Evolutionary conservation across 306 rosid genomes (phyloP).

Genomic region (Ormosia semicastrata): DNA sequence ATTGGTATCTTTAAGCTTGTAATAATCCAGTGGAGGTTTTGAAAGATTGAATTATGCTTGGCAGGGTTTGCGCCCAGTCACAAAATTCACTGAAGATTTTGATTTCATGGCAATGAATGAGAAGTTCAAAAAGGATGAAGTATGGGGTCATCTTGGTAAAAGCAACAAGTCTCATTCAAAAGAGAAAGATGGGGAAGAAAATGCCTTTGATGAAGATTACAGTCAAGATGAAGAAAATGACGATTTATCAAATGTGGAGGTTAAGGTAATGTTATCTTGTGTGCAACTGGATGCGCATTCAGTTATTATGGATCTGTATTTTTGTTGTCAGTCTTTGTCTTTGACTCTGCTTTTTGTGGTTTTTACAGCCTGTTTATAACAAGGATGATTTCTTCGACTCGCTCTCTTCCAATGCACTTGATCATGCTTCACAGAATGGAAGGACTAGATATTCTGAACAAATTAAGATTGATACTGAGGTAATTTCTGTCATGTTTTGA

Average conservation of each 20-base stretch:
- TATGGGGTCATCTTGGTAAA: slow-evolving; percentile 98
- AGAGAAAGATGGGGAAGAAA: slow-evolving; percentile 62
- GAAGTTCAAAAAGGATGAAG: slow-evolving; percentile 97
- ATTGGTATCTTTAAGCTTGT: neutral
- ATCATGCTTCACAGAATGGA: slow-evolving; percentile 61
- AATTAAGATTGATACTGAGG: slow-evolving; percentile 86
- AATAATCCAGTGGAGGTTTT: neutral
- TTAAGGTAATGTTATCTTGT: slow-evolving; percentile 44
- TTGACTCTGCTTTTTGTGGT: slow-evolving; percentile 27
- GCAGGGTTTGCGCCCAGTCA: slow-evolving; percentile 63
- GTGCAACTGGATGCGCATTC: neutral
- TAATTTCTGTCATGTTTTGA: slow-evolving; percentile 14
- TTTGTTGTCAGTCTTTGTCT: neutral
- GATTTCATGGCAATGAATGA: slow-evolving; percentile 96
- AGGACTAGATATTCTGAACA: slow-evolving; percentile 83
- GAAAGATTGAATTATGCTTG: slow-evolving; percentile 24
- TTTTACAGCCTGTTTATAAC: slow-evolving; percentile 66
- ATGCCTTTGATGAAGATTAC: slow-evolving; percentile 54
- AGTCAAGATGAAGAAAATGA: slow-evolving; percentile 55
- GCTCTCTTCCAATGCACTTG: slow-evolving; percentile 53
- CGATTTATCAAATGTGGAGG: slow-evolving; percentile 47
- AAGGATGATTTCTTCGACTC: slow-evolving; percentile 94
- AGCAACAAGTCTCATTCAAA: slow-evolving; percentile 50
- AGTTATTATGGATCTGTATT: neutral
- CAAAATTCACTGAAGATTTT: slow-evolving; percentile 86